phyloP scores from a whole-genome alignment of 805 yeast species.

The Zygoascus ofunaensis region DNA sequence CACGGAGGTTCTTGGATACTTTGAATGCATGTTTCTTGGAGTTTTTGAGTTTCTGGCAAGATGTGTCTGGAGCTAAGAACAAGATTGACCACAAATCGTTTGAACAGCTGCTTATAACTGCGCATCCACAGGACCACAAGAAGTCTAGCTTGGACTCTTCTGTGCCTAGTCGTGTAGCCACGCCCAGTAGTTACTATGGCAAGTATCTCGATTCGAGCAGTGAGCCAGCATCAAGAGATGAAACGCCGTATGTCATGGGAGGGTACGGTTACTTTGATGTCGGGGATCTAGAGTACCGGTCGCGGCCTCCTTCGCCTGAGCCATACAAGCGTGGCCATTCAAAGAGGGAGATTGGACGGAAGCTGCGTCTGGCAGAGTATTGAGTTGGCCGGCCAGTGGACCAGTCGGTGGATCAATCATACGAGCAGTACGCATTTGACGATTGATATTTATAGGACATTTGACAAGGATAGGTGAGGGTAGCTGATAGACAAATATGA shows the following conservation, averaged over 20 bases:
- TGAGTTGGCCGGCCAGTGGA: no score
- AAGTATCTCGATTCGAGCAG: constrained; percentile 4
- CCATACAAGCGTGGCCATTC: constrained; percentile 38
- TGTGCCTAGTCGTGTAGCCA: background rate
- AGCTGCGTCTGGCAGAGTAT: constrained; percentile 54
- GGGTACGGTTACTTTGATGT: constrained; percentile 84
- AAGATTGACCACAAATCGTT: constrained; percentile 14
- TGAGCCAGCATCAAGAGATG: constrained; percentile 9
- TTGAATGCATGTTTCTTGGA: constrained; percentile 54
- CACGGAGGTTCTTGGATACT: constrained; percentile 64
- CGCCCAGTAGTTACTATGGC: constrained; percentile 7
- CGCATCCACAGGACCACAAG: background rate
- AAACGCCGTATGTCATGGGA: constrained; percentile 42
- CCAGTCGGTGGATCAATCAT: no score
- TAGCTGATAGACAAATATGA: no score
- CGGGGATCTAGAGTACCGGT: constrained; percentile 54
- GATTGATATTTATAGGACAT: no score
- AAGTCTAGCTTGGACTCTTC: background rate
- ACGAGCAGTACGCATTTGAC: no score
- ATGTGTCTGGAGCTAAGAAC: constrained; percentile 5
- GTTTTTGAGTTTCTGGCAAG: constrained; percentile 37
- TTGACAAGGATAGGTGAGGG: constrained; percentile 20
- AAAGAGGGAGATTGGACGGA: constrained; percentile 52
- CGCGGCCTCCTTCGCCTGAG: constrained; percentile 52
- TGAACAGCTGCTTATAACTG: constrained; percentile 11